phyloP scores from a whole-genome alignment of 768 basidiomycete species.

The Naematelia aurantialba region DNA sequence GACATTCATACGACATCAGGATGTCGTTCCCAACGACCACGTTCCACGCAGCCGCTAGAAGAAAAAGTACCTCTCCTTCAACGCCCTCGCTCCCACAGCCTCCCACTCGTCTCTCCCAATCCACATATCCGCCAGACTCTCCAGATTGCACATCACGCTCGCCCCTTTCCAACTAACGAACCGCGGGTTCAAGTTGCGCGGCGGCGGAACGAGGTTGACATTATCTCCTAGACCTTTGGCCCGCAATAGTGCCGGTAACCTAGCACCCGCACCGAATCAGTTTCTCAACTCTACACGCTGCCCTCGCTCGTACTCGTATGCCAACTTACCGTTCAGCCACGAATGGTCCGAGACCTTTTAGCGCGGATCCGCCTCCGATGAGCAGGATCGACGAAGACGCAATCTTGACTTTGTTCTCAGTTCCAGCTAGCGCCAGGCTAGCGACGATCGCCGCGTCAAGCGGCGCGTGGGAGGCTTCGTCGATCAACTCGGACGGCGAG shows the following conservation, averaged over 20 bases:
- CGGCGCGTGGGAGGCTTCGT: conserved; percentile 34
- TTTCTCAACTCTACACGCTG: background rate
- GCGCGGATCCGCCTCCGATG: conserved; percentile 35
- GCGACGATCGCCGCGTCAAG: conserved; percentile 41
- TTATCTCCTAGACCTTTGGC: conserved; percentile 30
- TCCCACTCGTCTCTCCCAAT: conserved; percentile 74
- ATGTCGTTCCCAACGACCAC: too few relatives aligned
- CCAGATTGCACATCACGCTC: conserved; percentile 85
- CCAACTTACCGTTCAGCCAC: conserved; percentile 38
- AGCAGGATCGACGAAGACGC: conserved; percentile 34
- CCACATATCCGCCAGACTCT: conserved; percentile 85
- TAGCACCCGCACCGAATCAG: conserved; percentile 3
- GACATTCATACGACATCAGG: too few relatives aligned
- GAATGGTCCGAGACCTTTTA: conserved; percentile 38
- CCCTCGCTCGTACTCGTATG: background rate
- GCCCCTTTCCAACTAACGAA: conserved; percentile 94
- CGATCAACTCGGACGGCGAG: conserved; percentile 14
- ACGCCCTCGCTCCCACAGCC: conserved; percentile 49
- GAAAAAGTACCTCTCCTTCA: conserved; percentile 49
- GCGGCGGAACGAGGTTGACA: conserved; percentile 84
- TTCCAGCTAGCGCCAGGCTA: conserved; percentile 28
- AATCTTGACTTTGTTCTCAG: conserved; percentile 38
- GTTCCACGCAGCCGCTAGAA: conserved; percentile 16
- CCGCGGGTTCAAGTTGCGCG: conserved; percentile 84
- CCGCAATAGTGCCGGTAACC: conserved; percentile 36